Conservation (phyloP, 768 basidiomycete genomes). For the Floccularia luteovirens region DNA sequence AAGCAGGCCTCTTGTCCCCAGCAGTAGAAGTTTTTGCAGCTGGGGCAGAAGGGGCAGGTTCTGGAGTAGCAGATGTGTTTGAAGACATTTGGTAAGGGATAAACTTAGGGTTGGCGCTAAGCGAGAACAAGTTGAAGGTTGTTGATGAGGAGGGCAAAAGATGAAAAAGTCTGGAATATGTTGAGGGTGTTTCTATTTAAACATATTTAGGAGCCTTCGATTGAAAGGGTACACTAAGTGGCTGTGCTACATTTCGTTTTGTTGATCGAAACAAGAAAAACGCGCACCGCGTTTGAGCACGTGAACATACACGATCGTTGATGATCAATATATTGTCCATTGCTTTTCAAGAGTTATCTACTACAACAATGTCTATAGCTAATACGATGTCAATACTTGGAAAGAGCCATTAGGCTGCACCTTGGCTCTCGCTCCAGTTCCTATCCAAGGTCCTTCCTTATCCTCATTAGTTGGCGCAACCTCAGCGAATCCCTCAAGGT, state of each 20-base stretch:
- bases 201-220: conserved; percentile 3
- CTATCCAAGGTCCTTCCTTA: conserved; percentile 17
- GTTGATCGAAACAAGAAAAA: conserved; percentile 20
- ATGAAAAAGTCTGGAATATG: conserved; percentile 12
- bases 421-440: conserved; percentile 14
- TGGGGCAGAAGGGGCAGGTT: conserved; percentile 12
- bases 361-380: background rate
- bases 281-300: conserved; percentile 13
- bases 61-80: conserved; percentile 15
- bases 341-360: too few species aligned
- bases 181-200: conserved; percentile 21
- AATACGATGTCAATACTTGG: background rate
- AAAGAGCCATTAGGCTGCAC: conserved; percentile 69
- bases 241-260: conserved; percentile 32
- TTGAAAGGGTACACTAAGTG: conserved; percentile 13
- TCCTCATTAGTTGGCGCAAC: conserved; percentile 12
- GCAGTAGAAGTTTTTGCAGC: conserved; percentile 12
- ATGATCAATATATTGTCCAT: too few species aligned
- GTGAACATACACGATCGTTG: too few species aligned
- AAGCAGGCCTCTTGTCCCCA: conserved; percentile 5
- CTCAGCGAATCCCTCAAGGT: conserved; percentile 30
- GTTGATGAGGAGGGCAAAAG: conserved; percentile 9
- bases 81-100: conserved; percentile 15
- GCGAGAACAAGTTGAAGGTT: conserved; percentile 2
- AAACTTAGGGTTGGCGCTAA: conserved; percentile 3